These are phyloP conservation scores for Tuber indicum DNA, from an alignment of 495 filamentous ascomycete genomes.

Conservation along the genomic window DNA sequence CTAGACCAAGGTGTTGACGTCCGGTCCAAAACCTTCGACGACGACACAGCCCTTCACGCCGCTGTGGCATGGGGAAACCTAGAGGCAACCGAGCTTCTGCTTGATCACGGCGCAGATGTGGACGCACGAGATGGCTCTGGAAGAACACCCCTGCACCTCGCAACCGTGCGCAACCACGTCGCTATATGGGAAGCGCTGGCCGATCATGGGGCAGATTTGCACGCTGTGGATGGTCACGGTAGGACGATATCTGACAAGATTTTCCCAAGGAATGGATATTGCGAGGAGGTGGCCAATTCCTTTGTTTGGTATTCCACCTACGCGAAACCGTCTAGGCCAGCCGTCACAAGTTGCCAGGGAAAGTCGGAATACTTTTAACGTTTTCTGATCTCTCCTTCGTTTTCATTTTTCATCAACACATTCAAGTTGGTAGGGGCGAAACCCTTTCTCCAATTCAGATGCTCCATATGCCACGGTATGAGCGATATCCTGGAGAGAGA, in stretches of 20 bases:
- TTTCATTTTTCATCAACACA: neutral
- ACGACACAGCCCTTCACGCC: neutral
- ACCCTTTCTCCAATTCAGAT: neutral
- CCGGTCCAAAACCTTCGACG: neutral
- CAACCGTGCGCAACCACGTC: neutral
- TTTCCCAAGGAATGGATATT: neutral
- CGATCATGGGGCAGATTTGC: neutral
- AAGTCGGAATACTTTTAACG: neutral
- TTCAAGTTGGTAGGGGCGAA: neutral
- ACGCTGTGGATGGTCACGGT: neutral
- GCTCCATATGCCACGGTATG: neutral
- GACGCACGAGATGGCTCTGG: neutral
- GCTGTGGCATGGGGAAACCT: neutral
- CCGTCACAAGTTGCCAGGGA: neutral
- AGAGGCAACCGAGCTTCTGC: neutral
- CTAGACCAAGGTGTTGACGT: slow-evolving; percentile 3
- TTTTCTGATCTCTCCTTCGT: neutral
- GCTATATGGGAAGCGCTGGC: neutral
- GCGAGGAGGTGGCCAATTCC: neutral
- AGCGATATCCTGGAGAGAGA: neutral
- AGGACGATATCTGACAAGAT: neutral
- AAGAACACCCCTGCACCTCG: slow-evolving; percentile 2
- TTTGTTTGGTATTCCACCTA: neutral
- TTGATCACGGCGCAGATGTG: neutral
- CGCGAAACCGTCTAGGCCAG: neutral